Evolutionary conservation across 2,329 filamentous ascomycete species (phyloP), one percentile per base, ranked within the genome.

Genomic region (Nemania sp.): DNA sequence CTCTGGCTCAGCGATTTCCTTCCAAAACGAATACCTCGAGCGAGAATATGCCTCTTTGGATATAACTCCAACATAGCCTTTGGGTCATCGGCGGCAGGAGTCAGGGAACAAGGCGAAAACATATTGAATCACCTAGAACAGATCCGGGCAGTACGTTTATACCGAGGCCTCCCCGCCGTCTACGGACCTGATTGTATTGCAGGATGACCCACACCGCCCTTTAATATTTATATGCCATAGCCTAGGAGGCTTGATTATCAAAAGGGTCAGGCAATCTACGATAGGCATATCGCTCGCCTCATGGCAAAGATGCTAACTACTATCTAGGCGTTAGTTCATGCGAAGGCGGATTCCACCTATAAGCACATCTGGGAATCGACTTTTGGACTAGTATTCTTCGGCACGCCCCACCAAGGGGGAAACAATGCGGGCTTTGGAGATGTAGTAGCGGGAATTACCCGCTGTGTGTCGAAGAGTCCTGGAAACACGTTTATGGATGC

Each of bases 341-440:
- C 61, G 7, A 64, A 64, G 43, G 29, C 53, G 0, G 53, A 64
- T 43, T 22, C 22, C 6, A 52, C 53, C 38, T 64, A 64, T 13
- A 32, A 57, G 2, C 6, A 43, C 4, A 64, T 64, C 5, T 64
- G 61, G 61, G 5, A 57, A 52, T 64, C 53, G 3, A 64, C 61
- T 2, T 57, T 52, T 57, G 61, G 53, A n/a, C 52, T 64, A 18
- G 61, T 64, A 32, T 64, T 64, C 45, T 64, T 64, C 32, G 61
- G 41, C 2, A 57, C 61, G 3, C 61, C 61, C 6, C 61, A 64
- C 1, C 52, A 56, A 22, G 53, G 53, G 43, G 61, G 53, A 22
- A 57, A 52, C 11, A 13, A 52, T 24, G 45, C 43, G 8, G 10
- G 29, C 11, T 22, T 64, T 20, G 61, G 61, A 6, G 45, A 57